A percentile compares a stretch with the other conserved stretches of the same genome.
Evolutionary conservation across 257 asterid species (phyloP).

Genomic region (Solanum peruvianum): DNA sequence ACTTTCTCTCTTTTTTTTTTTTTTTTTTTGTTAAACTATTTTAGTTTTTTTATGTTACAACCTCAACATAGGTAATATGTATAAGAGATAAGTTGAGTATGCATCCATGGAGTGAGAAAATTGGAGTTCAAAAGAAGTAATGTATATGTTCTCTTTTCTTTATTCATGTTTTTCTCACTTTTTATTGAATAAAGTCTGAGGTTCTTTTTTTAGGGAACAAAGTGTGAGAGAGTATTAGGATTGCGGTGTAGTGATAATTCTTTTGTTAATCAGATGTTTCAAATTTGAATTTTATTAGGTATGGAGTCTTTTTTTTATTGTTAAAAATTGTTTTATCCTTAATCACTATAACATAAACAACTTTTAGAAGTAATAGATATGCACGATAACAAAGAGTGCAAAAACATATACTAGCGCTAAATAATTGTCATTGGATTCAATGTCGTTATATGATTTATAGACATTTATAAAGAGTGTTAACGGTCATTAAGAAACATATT

Average conservation of each 20-base stretch:
- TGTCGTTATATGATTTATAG: not conserved
- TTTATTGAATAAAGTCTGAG: not conserved
- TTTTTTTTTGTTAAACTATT: too few relatives aligned
- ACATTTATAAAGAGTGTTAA: not conserved
- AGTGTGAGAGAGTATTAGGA: not conserved
- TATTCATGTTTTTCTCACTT: not conserved
- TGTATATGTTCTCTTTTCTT: not conserved
- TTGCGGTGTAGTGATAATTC: not conserved
- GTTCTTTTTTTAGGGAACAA: not conserved
- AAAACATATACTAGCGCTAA: not conserved
- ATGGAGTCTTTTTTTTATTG: not conserved
- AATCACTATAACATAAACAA: too few relatives aligned
- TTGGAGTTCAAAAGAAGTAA: constrained; percentile 2
- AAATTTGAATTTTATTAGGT: not conserved
- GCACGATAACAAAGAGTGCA: not conserved
- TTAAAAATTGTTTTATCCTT: not conserved
- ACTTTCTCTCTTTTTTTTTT: not conserved
- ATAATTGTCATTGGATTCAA: not conserved
- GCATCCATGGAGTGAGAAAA: not conserved
- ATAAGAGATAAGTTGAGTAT: not conserved
- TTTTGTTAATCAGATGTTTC: not conserved
- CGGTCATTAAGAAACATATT: not conserved
- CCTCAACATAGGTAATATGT: not conserved
- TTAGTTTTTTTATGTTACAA: not conserved
- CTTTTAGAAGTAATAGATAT: not conserved